Conservation (phyloP, 208 protist species). For the Paratrypanosoma confusum region DNA sequence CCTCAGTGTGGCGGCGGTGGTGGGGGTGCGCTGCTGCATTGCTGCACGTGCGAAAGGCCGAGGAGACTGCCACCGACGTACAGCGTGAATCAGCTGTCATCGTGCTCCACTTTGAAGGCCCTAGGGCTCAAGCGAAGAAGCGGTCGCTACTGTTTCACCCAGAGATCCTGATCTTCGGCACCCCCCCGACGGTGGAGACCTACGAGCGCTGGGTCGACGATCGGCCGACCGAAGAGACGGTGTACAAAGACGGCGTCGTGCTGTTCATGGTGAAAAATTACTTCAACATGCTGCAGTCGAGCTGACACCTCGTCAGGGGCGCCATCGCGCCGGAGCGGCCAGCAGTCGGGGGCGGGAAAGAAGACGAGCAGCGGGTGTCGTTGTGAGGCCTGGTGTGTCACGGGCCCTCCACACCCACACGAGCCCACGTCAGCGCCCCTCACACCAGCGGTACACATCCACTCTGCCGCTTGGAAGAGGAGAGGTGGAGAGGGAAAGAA, state of each 20-base stretch:
- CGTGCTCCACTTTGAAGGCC: constrained; percentile 81
- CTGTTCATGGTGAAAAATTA: constrained; percentile 69
- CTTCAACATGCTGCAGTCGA: constrained; percentile 50
- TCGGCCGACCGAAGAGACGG: constrained; percentile 36
- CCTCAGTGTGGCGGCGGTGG: not conserved
- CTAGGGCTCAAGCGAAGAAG: constrained; percentile 37
- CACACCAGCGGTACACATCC: too few species aligned
- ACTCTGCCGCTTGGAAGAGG: too few species aligned
- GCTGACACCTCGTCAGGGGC: too few species aligned
- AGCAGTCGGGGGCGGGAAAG: too few species aligned
- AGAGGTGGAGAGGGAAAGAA: too few species aligned
- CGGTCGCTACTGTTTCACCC: constrained; percentile 65
- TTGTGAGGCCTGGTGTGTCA: too few species aligned
- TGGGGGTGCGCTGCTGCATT: constrained; percentile 1
- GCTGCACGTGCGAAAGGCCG: not conserved
- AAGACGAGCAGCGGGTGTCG: too few species aligned
- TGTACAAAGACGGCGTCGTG: constrained; percentile 50
- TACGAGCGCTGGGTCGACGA: constrained; percentile 62
- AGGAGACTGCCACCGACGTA: not conserved
- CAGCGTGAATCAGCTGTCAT: constrained; percentile 46
- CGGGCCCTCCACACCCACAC: too few species aligned
- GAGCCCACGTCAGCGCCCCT: too few species aligned
- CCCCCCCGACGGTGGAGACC: constrained; percentile 35
- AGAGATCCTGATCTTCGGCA: constrained; percentile 59
- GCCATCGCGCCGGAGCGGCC: too few species aligned